phyloP scores from a whole-genome alignment of 768 basidiomycete species.

The Pulveroboletus frians region DNA sequence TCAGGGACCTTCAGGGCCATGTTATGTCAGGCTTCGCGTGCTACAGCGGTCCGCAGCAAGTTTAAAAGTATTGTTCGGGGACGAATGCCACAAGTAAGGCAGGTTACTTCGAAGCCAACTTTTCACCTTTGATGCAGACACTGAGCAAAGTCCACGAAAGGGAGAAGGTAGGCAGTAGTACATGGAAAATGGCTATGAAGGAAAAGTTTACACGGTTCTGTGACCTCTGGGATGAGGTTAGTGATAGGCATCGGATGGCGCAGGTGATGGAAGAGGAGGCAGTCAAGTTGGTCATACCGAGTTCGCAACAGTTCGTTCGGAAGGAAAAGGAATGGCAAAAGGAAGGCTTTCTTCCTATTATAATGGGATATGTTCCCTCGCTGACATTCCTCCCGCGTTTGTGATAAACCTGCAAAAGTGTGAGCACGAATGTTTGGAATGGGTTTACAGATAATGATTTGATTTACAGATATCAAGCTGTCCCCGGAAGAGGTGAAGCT shows the following conservation, averaged over 20 bases:
- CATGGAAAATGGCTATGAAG: conserved; percentile 57
- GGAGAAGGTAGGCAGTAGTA: conserved; percentile 43
- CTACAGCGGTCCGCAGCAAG: too few relatives aligned
- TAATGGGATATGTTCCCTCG: neutral
- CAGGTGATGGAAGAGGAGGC: conserved; percentile 72
- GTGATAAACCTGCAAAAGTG: conserved; percentile 49
- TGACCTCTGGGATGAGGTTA: conserved; percentile 72
- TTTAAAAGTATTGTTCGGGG: too few relatives aligned
- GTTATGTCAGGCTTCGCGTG: too few relatives aligned
- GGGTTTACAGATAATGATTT: conserved; percentile 6
- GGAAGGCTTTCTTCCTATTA: conserved; percentile 37
- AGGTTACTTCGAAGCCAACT: conserved; percentile 79
- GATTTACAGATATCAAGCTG: conserved; percentile 65
- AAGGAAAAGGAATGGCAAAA: conserved; percentile 74
- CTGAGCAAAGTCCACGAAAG: conserved; percentile 43
- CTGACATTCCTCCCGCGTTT: neutral
- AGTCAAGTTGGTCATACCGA: conserved; percentile 70
- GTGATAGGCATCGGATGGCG: conserved; percentile 68
- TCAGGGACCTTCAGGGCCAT: too few relatives aligned
- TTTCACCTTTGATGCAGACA: conserved; percentile 68
- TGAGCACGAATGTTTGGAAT: conserved; percentile 23
- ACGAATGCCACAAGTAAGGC: too few relatives aligned
- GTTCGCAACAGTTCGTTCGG: conserved; percentile 66
- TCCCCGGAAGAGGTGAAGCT: conserved; percentile 59
- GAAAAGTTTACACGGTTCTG: conserved; percentile 83